Conservation (phyloP, 345 rosid genomes). For the Brassica incana region DNA sequence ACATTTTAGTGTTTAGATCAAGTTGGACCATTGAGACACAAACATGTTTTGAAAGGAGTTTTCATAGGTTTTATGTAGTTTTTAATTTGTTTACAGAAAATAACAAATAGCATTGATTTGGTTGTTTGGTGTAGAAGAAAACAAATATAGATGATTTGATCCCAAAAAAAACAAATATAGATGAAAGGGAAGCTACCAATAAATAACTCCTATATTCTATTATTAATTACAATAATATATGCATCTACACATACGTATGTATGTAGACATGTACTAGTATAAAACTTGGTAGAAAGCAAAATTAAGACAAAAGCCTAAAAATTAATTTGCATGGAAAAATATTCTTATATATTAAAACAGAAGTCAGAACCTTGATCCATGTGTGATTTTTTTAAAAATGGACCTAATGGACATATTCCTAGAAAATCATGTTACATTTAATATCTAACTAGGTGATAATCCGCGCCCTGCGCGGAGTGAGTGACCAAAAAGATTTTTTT, state of each 20-base stretch:
- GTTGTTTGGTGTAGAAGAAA: background rate
- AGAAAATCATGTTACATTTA: no score
- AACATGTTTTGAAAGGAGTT: background rate
- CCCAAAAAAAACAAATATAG: no score
- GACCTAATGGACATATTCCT: no score
- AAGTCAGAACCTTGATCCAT: no score
- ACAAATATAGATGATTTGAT: background rate
- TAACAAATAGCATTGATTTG: background rate
- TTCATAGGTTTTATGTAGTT: background rate
- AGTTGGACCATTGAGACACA: background rate
- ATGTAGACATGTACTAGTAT: conserved; percentile 2
- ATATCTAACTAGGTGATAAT: no score
- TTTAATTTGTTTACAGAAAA: no score
- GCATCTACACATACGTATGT: background rate
- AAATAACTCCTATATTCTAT: background rate
- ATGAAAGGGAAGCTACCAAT: background rate
- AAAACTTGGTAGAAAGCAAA: conserved; percentile 15
- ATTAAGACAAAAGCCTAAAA: conserved; percentile 1
- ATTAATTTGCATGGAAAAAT: conserved; percentile 9
- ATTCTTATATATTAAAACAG: background rate
- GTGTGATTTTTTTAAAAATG: no score
- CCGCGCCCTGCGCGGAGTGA: no score
- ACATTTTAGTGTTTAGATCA: background rate
- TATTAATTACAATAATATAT: background rate
- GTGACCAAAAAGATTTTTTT: no score